Evolutionary conservation across 305 asterid species (phyloP), one percentile per base, ranked within the genome.

Genomic region (Fraxinus greggii): DNA sequence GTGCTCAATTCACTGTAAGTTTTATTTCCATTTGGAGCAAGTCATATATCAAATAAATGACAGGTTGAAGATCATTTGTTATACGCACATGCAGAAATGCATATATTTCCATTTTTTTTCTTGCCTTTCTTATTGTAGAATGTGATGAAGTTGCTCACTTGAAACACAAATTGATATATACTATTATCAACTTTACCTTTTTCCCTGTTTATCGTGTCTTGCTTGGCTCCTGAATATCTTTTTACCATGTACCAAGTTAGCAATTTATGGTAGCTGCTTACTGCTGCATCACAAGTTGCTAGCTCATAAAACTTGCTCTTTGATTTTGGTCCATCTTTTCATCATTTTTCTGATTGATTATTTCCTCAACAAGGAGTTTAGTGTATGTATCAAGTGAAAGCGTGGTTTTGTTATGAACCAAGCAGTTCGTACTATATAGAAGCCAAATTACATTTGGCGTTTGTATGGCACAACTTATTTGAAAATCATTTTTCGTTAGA

Each of bases 1-100:
- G 88, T 15, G 98, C 98, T 83, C 93, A 84, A 81, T 95, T 95
- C 79, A 86, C 90, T 0, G 89, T 85, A 86, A 84, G 89, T 85
- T 67, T 13, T 24, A 69, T 69, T 28, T 21, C 21, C 40, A 15
- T 12, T 26, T 12, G 19, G 75, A 69, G n/a, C 3, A 61, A 24
- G 4, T 56, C 72, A 67, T 13, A 23, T 15, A 69, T 69, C 74
- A 67, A 67, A 67, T 32, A 67, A 69, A 28, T 69, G 23, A 28
- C 35, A 3, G 74, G 5, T 29, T 78, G 32, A 70, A 19, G 61
- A 78, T 32, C 75, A 73, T 35, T 69, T 76, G 23, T 78, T 75
- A 32, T 72, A 61, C 63, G n/a, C 21, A 5, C 10, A 42, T 74
- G 79, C 45, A 29, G 61, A 26, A 42, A n/a, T 0, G 24, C 51